Evolutionary conservation across 2,329 filamentous ascomycete species (phyloP).

Genomic region (Penicillium sp.): DNA sequence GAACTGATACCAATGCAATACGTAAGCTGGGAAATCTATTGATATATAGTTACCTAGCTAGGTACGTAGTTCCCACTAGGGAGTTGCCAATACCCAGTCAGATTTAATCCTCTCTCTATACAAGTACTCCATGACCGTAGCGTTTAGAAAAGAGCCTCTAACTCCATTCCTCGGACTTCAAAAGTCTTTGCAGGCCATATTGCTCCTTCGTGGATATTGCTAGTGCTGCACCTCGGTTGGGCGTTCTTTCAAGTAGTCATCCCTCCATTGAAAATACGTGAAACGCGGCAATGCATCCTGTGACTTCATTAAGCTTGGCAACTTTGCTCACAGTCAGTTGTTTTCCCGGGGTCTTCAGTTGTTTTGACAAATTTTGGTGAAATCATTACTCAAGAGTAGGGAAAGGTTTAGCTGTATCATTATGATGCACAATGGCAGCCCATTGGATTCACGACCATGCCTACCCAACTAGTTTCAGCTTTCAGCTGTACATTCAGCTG

Average conservation of each 20-base stretch:
- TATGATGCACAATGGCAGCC: not conserved
- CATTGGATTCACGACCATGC: too few species aligned
- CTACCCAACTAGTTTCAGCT: not conserved
- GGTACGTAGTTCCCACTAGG: too few species aligned
- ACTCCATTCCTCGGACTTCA: too few species aligned
- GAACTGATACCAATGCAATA: too few species aligned
- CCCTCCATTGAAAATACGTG: not conserved
- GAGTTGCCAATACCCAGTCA: too few species aligned
- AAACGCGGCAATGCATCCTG: not conserved
- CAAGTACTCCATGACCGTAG: too few species aligned
- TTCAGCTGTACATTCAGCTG: not conserved
- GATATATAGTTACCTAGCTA: too few species aligned
- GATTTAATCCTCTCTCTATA: too few species aligned
- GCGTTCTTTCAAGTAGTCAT: not conserved
- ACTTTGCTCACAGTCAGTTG: not conserved
- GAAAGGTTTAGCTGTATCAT: not conserved
- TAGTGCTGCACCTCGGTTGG: not conserved
- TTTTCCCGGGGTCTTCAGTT: not conserved
- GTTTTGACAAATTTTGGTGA: not conserved
- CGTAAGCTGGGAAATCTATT: too few species aligned
- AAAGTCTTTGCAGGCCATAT: not conserved
- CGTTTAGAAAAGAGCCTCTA: too few species aligned
- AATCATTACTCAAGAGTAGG: not conserved
- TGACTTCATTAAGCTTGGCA: not conserved
- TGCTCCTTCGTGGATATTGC: not conserved